A percentile compares a stretch with the other conserved stretches of the same genome.
Evolutionary conservation across 129 eudicot species (phyloP).

Genomic region (Logfia minima): DNA sequence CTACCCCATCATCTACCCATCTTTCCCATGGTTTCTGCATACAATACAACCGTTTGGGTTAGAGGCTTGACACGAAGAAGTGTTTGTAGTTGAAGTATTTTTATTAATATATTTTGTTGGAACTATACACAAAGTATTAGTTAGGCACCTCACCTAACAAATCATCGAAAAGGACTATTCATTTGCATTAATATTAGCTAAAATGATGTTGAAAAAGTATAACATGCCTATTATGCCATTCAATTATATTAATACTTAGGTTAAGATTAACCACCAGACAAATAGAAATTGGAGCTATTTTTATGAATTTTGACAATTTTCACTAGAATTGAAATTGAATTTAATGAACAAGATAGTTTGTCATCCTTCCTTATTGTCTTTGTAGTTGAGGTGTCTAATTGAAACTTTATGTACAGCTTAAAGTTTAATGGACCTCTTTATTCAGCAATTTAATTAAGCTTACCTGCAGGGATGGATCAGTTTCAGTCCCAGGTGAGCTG

Average conservation of each 20-base stretch:
- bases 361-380: background rate
- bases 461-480: constrained; percentile 45
- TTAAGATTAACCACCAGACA: background rate
- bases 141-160: background rate
- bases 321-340: no score
- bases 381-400: background rate
- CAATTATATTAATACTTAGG: background rate
- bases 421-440: background rate
- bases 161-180: background rate
- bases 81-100: background rate
- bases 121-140: background rate
- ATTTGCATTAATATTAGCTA: background rate
- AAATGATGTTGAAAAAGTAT: background rate
- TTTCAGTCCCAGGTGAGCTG: constrained; percentile 25
- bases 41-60: background rate
- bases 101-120: background rate
- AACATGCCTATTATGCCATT: background rate
- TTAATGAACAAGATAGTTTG: background rate
- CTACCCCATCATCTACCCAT: constrained; percentile 43
- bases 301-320: background rate
- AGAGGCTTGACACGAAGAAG: background rate
- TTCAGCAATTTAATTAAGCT: constrained; percentile 15
- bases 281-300: background rate
- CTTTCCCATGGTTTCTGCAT: constrained; percentile 51
- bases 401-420: background rate